Evolutionary conservation across 2,329 filamentous ascomycete species (phyloP), one percentile per base, ranked within the genome.

Genomic region (Arthrinium phaeospermum): DNA sequence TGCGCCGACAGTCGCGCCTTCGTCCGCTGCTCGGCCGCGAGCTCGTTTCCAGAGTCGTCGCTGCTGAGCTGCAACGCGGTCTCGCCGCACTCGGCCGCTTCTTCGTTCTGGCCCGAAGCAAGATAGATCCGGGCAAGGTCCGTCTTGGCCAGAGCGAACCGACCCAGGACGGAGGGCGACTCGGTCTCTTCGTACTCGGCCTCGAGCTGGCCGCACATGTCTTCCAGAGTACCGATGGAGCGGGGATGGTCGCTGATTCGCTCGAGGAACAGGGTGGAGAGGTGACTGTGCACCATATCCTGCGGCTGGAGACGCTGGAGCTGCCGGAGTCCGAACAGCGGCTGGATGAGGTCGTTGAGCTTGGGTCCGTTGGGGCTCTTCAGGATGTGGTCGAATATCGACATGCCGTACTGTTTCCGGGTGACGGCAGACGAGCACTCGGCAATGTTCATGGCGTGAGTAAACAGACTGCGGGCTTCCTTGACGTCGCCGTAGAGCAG

Each of bases 371-470:
- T 79, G 1, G 90, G 83, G 1, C 89, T 88, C 1, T 89, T 86
- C 19, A 94, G 81, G 8, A 98, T 86, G 75, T 94, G 87, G 77
- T 99, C 96, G 80, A 99, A 98, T 68, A 93, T 87, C 1, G 94
- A 93, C 0, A 92, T 85, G 0, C 94, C 88, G 79, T 95, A 98
- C 80, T 96, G 93, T 44, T 92, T 90, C 79, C 95, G 93, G 0
- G 92, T 91, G 5, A 94, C 85, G 2, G 91, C 81, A 0, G 92
- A 91, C 0, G 93, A 93, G 0, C 94, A 92, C 73, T 94, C 93
- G 0, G 94, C 91, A 68, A 99, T 96, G 75, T 97, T 95, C 85
- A 98, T 96, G 0, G 96, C 96, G 80, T 99, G 96, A 1, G 94
- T 95, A 79, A 98, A 98, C 13, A 98, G 89, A 14, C 91, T 91